Evolutionary conservation across 805 yeast species (phyloP), one percentile per base, ranked within the genome.

Genomic region (Pichia gijzeniarum): DNA sequence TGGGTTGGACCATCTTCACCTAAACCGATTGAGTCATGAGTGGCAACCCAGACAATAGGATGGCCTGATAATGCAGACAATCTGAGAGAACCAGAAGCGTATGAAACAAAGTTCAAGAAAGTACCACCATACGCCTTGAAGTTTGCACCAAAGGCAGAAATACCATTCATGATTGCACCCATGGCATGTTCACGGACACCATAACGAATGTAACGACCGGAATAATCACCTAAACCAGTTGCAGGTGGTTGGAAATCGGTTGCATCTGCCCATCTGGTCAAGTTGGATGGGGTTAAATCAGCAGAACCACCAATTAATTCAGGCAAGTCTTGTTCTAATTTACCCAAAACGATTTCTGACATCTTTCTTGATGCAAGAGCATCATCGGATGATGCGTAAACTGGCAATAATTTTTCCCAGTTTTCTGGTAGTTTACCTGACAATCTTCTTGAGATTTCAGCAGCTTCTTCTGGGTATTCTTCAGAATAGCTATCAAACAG

Each of bases 111-210:
- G 81, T 93, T 91, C 69, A 91, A 77, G 89, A 91, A 91, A 63
- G 99, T 91, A 71, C 96, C 98, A 68, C 96, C 96, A 73, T 82
- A 90, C 58, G 89, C 82, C 69, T 82, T 85, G 77, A 74, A 80
- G 73, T 86, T 87, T 53, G 85, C 85, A 71, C 85, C 85, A 63
- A 72, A 91, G 45, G 96, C 97, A 49, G 93, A 76, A 59, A 91
- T 85, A 83, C 99, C 99, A 72, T 93, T 91, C 80, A 90, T 77
- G 68, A 90, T 85, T 54, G 97, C 96, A 73, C 96, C 96, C 97
- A 91, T 89, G 69, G 87, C 97, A 72, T 93, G 98, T 77, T 91
- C 99, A 73, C 99, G 85, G 55, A 91, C 96, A 82, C 99, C 99
- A 68, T 83, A 91, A 74, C 97, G 84, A 70, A 91, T 76, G 75